A percentile compares a stretch with the other conserved stretches of the same genome.
Evolutionary conservation across 192 early-diverging fungal species (phyloP).

Genomic region (Martensiomyces pterosporus): DNA sequence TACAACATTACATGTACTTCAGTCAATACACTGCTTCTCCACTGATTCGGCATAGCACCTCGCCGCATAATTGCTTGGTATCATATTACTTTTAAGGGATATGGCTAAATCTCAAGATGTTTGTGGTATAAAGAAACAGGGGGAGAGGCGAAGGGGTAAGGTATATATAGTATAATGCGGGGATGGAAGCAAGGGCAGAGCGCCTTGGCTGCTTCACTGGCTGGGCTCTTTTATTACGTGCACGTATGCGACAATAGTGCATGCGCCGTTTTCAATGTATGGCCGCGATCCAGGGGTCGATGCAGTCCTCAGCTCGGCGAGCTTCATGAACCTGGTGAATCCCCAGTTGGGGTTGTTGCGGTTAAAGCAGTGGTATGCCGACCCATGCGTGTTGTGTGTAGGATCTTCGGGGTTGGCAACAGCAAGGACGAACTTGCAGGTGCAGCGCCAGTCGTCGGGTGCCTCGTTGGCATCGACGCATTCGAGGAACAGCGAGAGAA

Average conservation of each 20-base stretch:
- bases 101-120: too few species aligned
- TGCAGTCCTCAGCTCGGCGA: constrained; percentile 51
- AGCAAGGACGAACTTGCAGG: constrained; percentile 81
- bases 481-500: constrained; percentile 85
- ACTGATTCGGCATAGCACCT: too few species aligned
- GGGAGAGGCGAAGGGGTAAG: too few species aligned
- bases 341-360: constrained; percentile 92
- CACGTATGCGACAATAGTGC: constrained; percentile 69
- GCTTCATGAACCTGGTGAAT: constrained; percentile 77
- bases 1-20: too few species aligned
- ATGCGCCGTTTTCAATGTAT: constrained; percentile 67
- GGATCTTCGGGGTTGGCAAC: constrained; percentile 76
- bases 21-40: too few species aligned
- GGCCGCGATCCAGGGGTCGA: constrained; percentile 52
- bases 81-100: too few species aligned
- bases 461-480: constrained; percentile 66
- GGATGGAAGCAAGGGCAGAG: too few species aligned
- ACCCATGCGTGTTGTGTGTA: constrained; percentile 57
- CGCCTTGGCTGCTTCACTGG: constrained; percentile 5
- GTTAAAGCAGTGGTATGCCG: constrained; percentile 84
- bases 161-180: too few species aligned
- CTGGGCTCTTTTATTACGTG: constrained; percentile 79
- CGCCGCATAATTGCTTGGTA: too few species aligned
- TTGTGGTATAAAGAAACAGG: too few species aligned
- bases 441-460: constrained; percentile 70